Base-by-base conservation (phyloP, 2,329 filamentous ascomycete genomes). In the Xylariaceae sp. region DNA sequence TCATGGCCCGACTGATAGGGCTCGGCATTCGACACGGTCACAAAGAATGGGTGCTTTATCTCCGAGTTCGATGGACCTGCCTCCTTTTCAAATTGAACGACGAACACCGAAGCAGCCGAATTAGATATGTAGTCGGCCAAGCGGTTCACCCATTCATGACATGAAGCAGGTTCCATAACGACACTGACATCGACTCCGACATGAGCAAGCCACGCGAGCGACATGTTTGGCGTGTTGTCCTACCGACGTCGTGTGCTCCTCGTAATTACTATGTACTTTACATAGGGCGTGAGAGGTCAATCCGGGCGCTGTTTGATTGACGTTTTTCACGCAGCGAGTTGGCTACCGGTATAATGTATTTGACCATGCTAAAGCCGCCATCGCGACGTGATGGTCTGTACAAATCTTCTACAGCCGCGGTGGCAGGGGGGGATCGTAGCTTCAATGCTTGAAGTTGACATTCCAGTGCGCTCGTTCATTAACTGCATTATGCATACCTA, bases 11-110 rank as follows among this genome's bases (percentile, higher is more conserved):
- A 50, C 37, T 37, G 35, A 37, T 32, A 37, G 46, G 52, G 41
- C 44, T 56, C 49, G 54, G 50, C 49, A 47, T 52, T 46, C 55
- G 49, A 50, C 41, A 32, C 31, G 31, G 40, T 37, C 35, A 11
- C 35, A 37, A 9, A 37, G 8, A 37, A 6, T 6, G 32, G 32
- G 19, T 19, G 30, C 47, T 8, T 26, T 35, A 30, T 12, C 30
- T 19, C 19, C 32, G 8, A 37, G 35, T 11, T 6, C 8, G 35
- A 11, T 37, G 5, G 32, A 34, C 32, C 6, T 34, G 19, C 19
- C 19, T 19, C 19, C 19, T 19, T 19, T 19, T 19, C 19, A 19
- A 19, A 35, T 35, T 6, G 32, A 35, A 9, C 6, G 29, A 43
- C 41, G 29, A 43, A 6, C 11, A 29, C 41, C 41, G 29, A 43